phyloP scores from a whole-genome alignment of 176 grass and related monocot species.

The Puya raimondii region DNA sequence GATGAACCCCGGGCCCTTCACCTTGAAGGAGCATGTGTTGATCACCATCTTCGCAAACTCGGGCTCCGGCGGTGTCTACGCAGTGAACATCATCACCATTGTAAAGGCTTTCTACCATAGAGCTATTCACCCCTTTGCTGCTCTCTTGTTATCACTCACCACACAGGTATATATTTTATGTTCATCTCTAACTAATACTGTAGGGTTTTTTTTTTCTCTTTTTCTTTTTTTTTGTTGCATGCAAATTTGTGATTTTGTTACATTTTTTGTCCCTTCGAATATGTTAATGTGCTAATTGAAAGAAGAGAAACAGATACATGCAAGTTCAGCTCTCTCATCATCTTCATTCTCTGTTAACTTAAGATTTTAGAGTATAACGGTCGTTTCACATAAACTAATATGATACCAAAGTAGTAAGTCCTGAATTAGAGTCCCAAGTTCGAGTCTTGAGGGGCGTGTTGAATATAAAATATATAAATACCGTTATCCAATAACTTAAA shows the following conservation, averaged over 20 bases:
- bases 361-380: neutral
- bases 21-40: constrained; percentile 82
- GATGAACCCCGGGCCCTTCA: constrained; percentile 76
- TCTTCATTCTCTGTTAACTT: neutral
- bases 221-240: too few relatives aligned
- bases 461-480: too few relatives aligned
- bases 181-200: neutral
- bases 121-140: neutral
- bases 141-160: neutral
- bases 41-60: constrained; percentile 30
- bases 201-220: too few relatives aligned
- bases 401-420: neutral
- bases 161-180: neutral
- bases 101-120: neutral
- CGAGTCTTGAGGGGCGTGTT: too few relatives aligned
- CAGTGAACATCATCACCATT: neutral
- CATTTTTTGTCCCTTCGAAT: too few relatives aligned
- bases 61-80: neutral
- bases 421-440: too few relatives aligned
- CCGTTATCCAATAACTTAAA: too few relatives aligned
- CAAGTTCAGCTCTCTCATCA: too few relatives aligned
- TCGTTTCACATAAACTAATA: neutral
- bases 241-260: too few relatives aligned
- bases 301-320: too few relatives aligned
- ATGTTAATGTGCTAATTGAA: too few relatives aligned